Conservation (phyloP, 2,329 filamentous ascomycete species). For the Hypomyces rosellus region DNA sequence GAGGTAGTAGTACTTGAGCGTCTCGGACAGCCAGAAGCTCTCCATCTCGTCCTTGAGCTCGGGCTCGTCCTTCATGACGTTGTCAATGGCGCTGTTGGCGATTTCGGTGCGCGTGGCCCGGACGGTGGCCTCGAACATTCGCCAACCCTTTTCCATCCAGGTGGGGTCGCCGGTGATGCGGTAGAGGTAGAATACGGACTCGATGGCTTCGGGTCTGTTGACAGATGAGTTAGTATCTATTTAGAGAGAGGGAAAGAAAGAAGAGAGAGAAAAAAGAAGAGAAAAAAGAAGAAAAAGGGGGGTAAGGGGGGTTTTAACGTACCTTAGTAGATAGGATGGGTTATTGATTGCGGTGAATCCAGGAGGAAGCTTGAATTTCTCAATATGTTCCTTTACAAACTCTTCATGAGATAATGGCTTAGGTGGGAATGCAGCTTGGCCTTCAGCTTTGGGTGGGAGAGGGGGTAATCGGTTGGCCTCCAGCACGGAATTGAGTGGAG, state of each 20-base stretch:
- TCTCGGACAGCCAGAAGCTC: conserved; percentile 88
- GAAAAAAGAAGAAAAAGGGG: too few relatives aligned
- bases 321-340: conserved; percentile 57
- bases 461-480: conserved; percentile 10
- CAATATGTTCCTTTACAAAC: conserved; percentile 42
- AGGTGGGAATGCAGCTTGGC: neutral
- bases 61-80: conserved; percentile 46
- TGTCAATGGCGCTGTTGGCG: conserved; percentile 64
- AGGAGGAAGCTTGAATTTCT: conserved; percentile 38
- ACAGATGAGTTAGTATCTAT: conserved; percentile 14
- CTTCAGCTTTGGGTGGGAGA: neutral
- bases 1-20: conserved; percentile 86
- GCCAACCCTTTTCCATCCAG: conserved; percentile 80
- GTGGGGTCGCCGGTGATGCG: conserved; percentile 72
- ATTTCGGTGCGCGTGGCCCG: conserved; percentile 57
- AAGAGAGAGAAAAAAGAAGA: too few relatives aligned
- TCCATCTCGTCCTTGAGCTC: conserved; percentile 62
- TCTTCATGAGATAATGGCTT: conserved; percentile 48
- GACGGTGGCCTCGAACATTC: conserved; percentile 71
- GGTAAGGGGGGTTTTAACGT: conserved; percentile 20
- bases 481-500: conserved; percentile 1
- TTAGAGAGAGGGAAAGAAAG: conserved; percentile 18
- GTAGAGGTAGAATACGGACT: conserved; percentile 85
- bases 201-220: conserved; percentile 72
- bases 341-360: conserved; percentile 44